phyloP scores from a whole-genome alignment of 257 asterid genomes.

The Primulina tabacum region DNA sequence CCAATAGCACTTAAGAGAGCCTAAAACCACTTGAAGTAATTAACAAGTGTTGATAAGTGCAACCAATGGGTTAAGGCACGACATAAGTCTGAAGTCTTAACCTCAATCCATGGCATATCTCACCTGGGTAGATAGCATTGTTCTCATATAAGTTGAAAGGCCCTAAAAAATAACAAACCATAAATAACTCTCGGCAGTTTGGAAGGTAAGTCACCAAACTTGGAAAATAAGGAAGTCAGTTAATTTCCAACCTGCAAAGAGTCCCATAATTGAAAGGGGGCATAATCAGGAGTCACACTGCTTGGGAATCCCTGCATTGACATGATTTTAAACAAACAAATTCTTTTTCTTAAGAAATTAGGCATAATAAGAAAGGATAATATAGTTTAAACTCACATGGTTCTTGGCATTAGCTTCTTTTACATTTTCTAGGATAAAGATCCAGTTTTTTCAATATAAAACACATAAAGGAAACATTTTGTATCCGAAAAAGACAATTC shows the following conservation, averaged over 20 bases:
- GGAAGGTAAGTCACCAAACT: slow-evolving; percentile 10
- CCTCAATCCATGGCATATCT: slow-evolving; percentile 17
- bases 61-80: not conserved
- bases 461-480: slow-evolving; percentile 15
- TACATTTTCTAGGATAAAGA: not conserved
- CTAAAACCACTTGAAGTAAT: slow-evolving; percentile 35
- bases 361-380: slow-evolving; percentile 5
- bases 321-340: slow-evolving; percentile 15
- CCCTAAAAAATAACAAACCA: slow-evolving; percentile 47
- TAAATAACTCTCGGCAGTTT: slow-evolving; percentile 1
- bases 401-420: slow-evolving; percentile 2
- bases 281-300: slow-evolving; percentile 89
- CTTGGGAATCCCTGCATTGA: slow-evolving; percentile 82
- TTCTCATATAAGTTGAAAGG: slow-evolving; percentile 91
- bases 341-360: slow-evolving; percentile 7
- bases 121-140: slow-evolving; percentile 95
- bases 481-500: slow-evolving; percentile 3
- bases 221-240: slow-evolving; percentile 14
- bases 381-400: not conserved
- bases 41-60: slow-evolving; percentile 6
- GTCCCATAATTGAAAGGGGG: slow-evolving; percentile 91
- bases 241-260: slow-evolving; percentile 64
- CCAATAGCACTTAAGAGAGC: slow-evolving; percentile 97
- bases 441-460: slow-evolving; percentile 13
- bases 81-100: slow-evolving; percentile 11